Evolutionary conservation across 257 asterid species (phyloP).

Genomic region (Coffea canephora): DNA sequence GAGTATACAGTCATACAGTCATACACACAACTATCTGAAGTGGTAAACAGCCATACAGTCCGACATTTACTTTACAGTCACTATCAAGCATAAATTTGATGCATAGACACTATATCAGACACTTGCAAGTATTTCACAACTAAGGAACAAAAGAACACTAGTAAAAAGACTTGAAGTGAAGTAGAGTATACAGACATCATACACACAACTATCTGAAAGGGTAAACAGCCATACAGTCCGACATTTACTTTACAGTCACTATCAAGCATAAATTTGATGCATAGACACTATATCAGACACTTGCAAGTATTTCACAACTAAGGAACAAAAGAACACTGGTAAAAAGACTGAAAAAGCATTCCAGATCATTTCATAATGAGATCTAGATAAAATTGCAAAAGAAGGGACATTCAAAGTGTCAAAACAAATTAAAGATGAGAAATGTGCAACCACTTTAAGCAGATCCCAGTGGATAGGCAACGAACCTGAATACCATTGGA

Average conservation of each 20-base stretch:
- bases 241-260: not conserved
- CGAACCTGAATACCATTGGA: conserved; percentile 98
- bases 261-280: not conserved
- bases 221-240: not conserved
- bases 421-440: conserved; percentile 6
- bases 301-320: not conserved
- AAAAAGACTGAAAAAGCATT: not conserved
- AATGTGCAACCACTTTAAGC: not conserved
- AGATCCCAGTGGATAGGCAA: not conserved
- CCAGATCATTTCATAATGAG: not conserved
- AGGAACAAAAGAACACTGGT: not conserved
- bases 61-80: not conserved
- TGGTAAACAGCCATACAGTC: not conserved
- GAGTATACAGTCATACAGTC: not conserved
- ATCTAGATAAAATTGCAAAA: not conserved
- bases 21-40: not conserved
- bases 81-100: not conserved
- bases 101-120: not conserved
- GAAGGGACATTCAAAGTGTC: not conserved
- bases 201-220: not conserved
- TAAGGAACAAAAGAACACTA: not conserved
- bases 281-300: not conserved
- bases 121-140: not conserved
- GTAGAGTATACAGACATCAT: not conserved
- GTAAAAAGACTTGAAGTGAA: not conserved